Base-by-base conservation (phyloP, 2,329 filamentous ascomycete species). In the Rhynchosporium secalis region DNA sequence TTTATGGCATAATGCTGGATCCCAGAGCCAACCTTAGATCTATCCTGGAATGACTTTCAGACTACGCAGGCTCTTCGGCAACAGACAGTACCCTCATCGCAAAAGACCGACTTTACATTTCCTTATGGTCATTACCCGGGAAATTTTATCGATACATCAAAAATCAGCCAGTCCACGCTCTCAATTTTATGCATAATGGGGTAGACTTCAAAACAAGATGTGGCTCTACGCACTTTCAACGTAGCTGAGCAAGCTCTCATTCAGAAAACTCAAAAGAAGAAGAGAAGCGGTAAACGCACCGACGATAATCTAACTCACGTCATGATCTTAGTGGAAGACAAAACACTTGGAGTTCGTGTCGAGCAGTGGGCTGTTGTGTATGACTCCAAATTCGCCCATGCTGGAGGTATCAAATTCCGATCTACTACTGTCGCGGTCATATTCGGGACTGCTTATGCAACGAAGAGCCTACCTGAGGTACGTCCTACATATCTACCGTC, bases 321-420 rank as follows among this genome's bases (percentile, higher is more conserved):
- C n/a, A 36, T 67, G 4, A 59, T 69, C 3, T 57, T 70, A 36
- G 63, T 65, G 29, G 66, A 66, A 28, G 28, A 63, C 20, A 40
- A 58, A 46, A 46, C 54, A 3, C 36, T 66, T 15, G 63, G 61
- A 2, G 55, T 52, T 4, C 43, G 68, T 33, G 29, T 72, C 13
- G 69, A 72, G 29, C 64, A 70, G 36, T 72, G 70, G 70, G 69
- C 68, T 1, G 56, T 71, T 10, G 63, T 68, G 51, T 72, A 70
- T 46, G 61, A 65, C 2, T 67, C 66, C 13, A 67, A 68, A 29
- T 69, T 71, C 13, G 67, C 67, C 4, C 69, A 70, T 58, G 67
- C 67, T 40, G 68, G 67, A 2, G 65, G 63, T 3, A 60, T 65
- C 9, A 56, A 64, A n/a, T 70, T 70, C 41, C 62, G 64, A 40